Evolutionary conservation across 2,329 filamentous ascomycete species (phyloP), one percentile per base, ranked within the genome.

Genomic region (Colletotrichum filicis): DNA sequence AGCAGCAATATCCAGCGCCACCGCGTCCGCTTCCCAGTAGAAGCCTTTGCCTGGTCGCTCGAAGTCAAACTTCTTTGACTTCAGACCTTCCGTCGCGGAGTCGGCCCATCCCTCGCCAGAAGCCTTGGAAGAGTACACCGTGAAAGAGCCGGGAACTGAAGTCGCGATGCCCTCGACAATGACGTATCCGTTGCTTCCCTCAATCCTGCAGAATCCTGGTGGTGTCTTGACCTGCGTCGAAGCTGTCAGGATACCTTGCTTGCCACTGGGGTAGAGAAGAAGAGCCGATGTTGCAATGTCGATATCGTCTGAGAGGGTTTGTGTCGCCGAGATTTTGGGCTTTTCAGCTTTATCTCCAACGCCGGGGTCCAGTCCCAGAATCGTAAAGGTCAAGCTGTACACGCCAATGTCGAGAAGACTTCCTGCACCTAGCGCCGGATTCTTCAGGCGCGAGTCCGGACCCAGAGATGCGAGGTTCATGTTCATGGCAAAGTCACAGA

Each of bases 11-110:
- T 85, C 83, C 5, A 80, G 37, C 0, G 85, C 85, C 3, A 83
- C 83, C 0, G 81, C 80, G 74, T 87, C 85, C 5, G 84, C 84
- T 73, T 88, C 86, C 77, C 78, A 87, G 77, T 80, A 84, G 64
- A 85, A 86, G 0, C 82, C 85, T 37, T 77, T 77, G 0, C 81
- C 83, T 0, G 79, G 78, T 7, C 78, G 77, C 32, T 81, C 78
- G 64, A 85, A 85, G 2, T 83, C 78, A 52, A 80, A 82, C 37
- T 77, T 81, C 76, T 82, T 79, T 58, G 59, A 71, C 37, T 66
- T 68, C 16, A 56, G 14, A 12, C 53, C 65, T 1, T 24, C 37
- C 3, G 59, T 68, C 24, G 26, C 3, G 2, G 75, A 72, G 9
- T 73, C 59, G 2, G n/a, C 12, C 60, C 75, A 55, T 77, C 76